Percentiles rank a stretch among this genome's conserved stretches.
These are phyloP conservation scores for Discostella pseudostelligera DNA, from an alignment of 108 stramenopile genomes.

Conservation along the genomic window DNA sequence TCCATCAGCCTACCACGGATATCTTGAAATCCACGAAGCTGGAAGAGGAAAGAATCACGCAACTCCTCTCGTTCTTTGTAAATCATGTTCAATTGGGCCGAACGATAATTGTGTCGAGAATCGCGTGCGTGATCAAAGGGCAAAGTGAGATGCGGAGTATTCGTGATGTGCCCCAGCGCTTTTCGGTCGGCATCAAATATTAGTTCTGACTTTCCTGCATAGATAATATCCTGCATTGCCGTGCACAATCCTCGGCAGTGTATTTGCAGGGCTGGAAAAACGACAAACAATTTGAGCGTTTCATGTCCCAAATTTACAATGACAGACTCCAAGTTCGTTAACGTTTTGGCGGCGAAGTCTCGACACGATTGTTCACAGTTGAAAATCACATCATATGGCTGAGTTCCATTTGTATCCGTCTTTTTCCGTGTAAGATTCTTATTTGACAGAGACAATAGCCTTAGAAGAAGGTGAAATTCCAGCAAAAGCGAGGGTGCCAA, in stretches of 20 bases:
- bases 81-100: slow-evolving; percentile 45
- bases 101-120: slow-evolving; percentile 72
- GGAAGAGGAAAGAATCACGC: slow-evolving; percentile 72
- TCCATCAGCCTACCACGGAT: slow-evolving; percentile 61
- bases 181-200: slow-evolving; percentile 30
- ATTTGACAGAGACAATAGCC: slow-evolving; percentile 48
- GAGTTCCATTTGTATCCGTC: background rate
- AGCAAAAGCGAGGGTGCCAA: slow-evolving; percentile 69
- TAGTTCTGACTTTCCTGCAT: slow-evolving; percentile 20
- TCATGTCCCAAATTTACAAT: slow-evolving; percentile 38
- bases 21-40: slow-evolving; percentile 70
- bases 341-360: slow-evolving; percentile 40
- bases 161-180: slow-evolving; percentile 23
- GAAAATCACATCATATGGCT: slow-evolving; percentile 28
- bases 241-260: slow-evolving; percentile 21
- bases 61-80: slow-evolving; percentile 79
- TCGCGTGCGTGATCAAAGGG: slow-evolving; percentile 76
- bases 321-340: slow-evolving; percentile 33
- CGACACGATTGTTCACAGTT: slow-evolving; percentile 34
- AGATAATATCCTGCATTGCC: slow-evolving; percentile 23
- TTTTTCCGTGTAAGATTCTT: background rate
- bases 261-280: slow-evolving; percentile 21
- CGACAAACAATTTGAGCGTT: slow-evolving; percentile 23
- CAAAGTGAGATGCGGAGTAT: slow-evolving; percentile 63
- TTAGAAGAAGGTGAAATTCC: slow-evolving; percentile 73